Evolutionary conservation across 306 rosid genomes (phyloP), one percentile per base, ranked within the genome.

Genomic region (Hylodesmum podocarpum): DNA sequence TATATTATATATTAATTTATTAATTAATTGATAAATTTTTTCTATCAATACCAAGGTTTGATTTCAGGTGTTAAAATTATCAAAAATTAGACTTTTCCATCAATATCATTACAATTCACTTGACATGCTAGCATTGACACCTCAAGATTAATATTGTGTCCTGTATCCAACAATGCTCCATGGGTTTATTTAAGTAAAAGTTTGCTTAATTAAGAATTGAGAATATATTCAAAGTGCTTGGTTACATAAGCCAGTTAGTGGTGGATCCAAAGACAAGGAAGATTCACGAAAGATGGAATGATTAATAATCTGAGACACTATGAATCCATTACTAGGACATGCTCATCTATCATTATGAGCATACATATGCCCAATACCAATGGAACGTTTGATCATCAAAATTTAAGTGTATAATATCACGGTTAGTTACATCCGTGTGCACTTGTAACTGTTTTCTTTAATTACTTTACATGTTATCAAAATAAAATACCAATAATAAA

Each of bases 161-260:
- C 65, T 22, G 27, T 27, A 59, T 28, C 66, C 66, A 59, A 29
- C 28, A 34, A 33, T 36, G 18, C 25, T 28, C 14, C 27, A 0
- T 62, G 43, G 27, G 3, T 31, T 9, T 62, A 25, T 62, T 62
- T 33, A 33, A 62, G 28, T 33, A 62, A 3, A 33, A 16, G 46
- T 8, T 59, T 29, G 40, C 24, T 40, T 21, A 2, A 21, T 40
- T 21, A 2, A 21, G 4, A 64, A 24, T 36, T 50, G 39, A 39
- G 14, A 63, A 55, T 25, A 36, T 54, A 40, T 54, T 3, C 9
- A 0, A 7, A 67, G 69, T 67, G 75, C 33, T 51, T 36, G 41
- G 29, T 76, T 64, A 65, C 65, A 64, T 76, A 37, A 66, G 54
- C 6, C 36, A 58, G 64, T 12, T 57, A 57, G 63, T 78, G 71